Percentiles rank a stretch among this genome's conserved stretches.
These are phyloP conservation scores for Lotmaria passim DNA, from an alignment of 208 protist species.

Conservation along the genomic window DNA sequence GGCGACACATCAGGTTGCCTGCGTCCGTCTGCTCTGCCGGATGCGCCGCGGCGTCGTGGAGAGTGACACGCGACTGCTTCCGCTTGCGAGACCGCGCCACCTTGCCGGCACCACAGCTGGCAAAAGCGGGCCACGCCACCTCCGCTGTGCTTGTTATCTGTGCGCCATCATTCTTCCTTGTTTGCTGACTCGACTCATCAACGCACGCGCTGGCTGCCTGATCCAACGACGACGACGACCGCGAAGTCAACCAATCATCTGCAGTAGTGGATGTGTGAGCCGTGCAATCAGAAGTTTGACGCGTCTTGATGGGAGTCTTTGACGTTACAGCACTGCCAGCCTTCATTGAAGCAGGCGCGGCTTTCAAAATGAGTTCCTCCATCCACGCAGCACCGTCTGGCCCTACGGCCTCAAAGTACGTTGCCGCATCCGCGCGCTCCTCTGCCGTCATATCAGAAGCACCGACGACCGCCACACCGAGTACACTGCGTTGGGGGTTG, in stretches of 20 bases:
- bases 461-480: not conserved
- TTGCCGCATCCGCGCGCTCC: not conserved
- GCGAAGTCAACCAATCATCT: too few species aligned
- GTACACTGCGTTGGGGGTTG: not conserved
- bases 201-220: too few species aligned
- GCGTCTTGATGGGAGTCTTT: too few species aligned
- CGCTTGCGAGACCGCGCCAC: not conserved
- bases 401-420: constrained; percentile 1
- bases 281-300: not conserved
- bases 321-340: too few species aligned
- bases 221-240: too few species aligned
- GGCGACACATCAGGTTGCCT: too few species aligned
- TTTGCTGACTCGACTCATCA: too few species aligned
- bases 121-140: not conserved
- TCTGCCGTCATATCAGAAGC: not conserved
- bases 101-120: not conserved
- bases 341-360: too few species aligned
- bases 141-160: not conserved
- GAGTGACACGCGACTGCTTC: too few species aligned
- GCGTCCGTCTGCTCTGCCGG: too few species aligned
- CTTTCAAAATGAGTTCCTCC: not conserved
- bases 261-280: too few species aligned
- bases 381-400: constrained; percentile 4
- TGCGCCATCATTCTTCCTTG: not conserved
- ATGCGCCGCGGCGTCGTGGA: too few species aligned